phyloP scores from a whole-genome alignment of 1,284 basidiomycete species.

The Trametes versicolor region DNA sequence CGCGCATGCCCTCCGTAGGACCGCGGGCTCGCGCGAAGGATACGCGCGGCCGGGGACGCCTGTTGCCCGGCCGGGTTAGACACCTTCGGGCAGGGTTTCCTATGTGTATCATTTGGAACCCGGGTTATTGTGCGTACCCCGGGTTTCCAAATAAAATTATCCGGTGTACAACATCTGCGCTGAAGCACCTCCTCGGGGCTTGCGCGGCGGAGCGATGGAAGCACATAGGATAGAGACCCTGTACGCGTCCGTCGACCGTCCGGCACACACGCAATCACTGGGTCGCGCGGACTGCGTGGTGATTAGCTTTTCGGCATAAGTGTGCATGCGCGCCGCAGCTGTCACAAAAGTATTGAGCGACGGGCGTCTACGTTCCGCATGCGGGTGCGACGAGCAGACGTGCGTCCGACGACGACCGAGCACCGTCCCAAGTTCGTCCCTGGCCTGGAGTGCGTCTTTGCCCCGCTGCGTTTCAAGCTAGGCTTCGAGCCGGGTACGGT shows the following conservation, averaged over 20 bases:
- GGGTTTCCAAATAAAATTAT: no score
- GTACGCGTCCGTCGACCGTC: constrained; percentile 1
- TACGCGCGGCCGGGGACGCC: no score
- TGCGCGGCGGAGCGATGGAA: not conserved
- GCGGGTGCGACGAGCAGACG: not conserved
- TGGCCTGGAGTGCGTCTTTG: constrained; percentile 6
- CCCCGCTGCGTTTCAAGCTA: constrained; percentile 2
- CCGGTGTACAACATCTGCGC: no score
- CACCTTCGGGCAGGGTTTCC: no score
- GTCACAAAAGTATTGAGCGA: not conserved
- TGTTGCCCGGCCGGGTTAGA: no score
- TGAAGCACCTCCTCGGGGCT: not conserved
- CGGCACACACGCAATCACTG: no score
- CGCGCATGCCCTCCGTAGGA: no score
- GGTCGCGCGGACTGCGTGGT: not conserved
- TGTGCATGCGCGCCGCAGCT: not conserved
- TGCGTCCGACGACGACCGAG: not conserved
- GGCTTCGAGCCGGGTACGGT: constrained; percentile 18
- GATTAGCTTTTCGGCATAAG: not conserved
- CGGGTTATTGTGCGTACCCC: no score
- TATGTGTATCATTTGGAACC: no score
- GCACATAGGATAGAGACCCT: not conserved
- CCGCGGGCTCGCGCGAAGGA: no score
- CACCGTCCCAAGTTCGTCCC: not conserved
- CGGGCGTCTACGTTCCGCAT: not conserved